Conservation (phyloP, 179 eudicot species). For the Vitellaria paradoxa region DNA sequence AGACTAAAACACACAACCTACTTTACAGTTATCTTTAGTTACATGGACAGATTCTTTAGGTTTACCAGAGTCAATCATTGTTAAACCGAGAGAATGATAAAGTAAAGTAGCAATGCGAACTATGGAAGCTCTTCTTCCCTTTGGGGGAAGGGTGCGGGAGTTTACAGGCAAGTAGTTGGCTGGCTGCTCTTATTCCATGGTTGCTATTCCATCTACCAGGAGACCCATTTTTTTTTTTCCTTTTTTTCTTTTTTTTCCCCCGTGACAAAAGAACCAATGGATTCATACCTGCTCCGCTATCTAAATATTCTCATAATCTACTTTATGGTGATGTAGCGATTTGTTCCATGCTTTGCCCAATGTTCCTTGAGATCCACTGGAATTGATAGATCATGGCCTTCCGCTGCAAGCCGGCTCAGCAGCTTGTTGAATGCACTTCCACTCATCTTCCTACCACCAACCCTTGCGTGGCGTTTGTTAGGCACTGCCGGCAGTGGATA, state of each 20-base stretch:
- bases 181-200: slow-evolving; percentile 11
- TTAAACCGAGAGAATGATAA: neutral
- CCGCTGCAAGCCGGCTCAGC: slow-evolving; percentile 81
- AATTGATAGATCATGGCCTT: slow-evolving; percentile 79
- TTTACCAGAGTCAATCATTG: neutral
- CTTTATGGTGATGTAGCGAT: slow-evolving; percentile 86
- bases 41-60: slow-evolving; percentile 4
- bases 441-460: slow-evolving; percentile 97
- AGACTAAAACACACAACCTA: neutral
- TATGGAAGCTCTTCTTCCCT: no score
- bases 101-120: no score
- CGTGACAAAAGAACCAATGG: neutral
- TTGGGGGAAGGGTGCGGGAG: no score
- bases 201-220: slow-evolving; percentile 2
- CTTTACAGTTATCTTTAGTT: neutral
- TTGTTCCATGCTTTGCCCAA: slow-evolving; percentile 98
- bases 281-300: neutral
- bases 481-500: slow-evolving; percentile 89
- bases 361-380: slow-evolving; percentile 87
- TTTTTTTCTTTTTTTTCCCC: neutral
- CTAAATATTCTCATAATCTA: slow-evolving; percentile 13
- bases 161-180: neutral
- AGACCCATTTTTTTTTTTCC: neutral
- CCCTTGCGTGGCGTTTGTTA: slow-evolving; percentile 82
- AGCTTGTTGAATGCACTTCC: slow-evolving; percentile 91